Percentiles rank a stretch among this genome's conserved stretches.
Evolutionary conservation across 768 basidiomycete species (phyloP).

Genomic region (Cystobasidium onofrii): DNA sequence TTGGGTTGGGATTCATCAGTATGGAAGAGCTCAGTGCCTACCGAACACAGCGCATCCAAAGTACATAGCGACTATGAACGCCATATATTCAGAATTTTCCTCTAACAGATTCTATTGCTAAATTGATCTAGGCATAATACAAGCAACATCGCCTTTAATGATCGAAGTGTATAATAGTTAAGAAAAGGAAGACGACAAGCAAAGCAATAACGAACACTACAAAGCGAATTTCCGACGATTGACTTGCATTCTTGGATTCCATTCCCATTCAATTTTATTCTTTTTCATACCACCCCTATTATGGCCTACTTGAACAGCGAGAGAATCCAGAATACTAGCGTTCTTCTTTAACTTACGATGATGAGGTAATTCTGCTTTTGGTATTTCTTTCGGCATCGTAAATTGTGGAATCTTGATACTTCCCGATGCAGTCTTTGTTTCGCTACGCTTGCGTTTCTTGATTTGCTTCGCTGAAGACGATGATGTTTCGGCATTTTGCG

Average conservation of each 20-base stretch:
- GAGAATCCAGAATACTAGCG: conserved; percentile 28
- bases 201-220: not conserved
- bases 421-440: not conserved
- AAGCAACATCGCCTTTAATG: too few relatives aligned
- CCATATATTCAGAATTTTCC: too few relatives aligned
- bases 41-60: too few relatives aligned
- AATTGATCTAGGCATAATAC: too few relatives aligned
- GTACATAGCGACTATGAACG: too few relatives aligned
- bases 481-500: not conserved
- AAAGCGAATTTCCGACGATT: conserved; percentile 56
- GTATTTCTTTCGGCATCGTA: conserved; percentile 32
- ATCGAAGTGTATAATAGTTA: too few relatives aligned
- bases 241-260: conserved; percentile 86
- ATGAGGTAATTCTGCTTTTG: conserved; percentile 30
- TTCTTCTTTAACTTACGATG: conserved; percentile 31
- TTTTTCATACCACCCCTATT: conserved; percentile 40
- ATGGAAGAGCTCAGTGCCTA: too few relatives aligned
- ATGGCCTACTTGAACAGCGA: conserved; percentile 35
- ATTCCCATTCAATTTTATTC: conserved; percentile 64
- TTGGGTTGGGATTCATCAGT: too few relatives aligned
- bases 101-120: too few relatives aligned
- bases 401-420: conserved; percentile 35
- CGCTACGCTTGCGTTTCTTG: conserved; percentile 33
- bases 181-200: too few relatives aligned
- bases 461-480: not conserved